These are phyloP conservation scores for Vanderwaltozyma verrucispora DNA, from an alignment of 805 yeast genomes.

Conservation along the genomic window DNA sequence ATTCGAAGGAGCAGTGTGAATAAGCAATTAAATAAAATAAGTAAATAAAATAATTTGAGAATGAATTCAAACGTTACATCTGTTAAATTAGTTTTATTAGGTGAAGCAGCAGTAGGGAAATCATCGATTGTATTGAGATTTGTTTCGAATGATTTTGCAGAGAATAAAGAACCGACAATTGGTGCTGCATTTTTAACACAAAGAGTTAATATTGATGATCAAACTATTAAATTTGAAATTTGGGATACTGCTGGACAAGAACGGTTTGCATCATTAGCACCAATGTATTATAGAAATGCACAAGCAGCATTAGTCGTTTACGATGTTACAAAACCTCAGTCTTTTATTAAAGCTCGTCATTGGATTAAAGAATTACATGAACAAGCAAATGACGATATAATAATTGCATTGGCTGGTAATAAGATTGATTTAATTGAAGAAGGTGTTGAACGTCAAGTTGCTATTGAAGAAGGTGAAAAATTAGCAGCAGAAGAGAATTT, in stretches of 20 bases:
- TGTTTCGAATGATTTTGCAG: constrained; percentile 92
- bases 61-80: constrained; percentile 27
- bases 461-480: constrained; percentile 36
- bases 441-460: constrained; percentile 38
- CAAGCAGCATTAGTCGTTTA: constrained; percentile 95
- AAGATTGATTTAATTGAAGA: constrained; percentile 68
- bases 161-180: constrained; percentile 94
- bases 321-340: constrained; percentile 90
- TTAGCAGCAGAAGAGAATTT: constrained; percentile 46
- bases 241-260: constrained; percentile 99
- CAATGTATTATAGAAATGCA: constrained; percentile 95
- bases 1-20: neutral
- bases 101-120: constrained; percentile 98
- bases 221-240: constrained; percentile 83
- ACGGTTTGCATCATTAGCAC: constrained; percentile 90
- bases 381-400: constrained; percentile 85
- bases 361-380: constrained; percentile 96
- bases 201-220: constrained; percentile 75
- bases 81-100: constrained; percentile 82
- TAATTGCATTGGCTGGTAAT: constrained; percentile 91
- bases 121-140: constrained; percentile 86
- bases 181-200: constrained; percentile 98
- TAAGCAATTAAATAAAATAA: too few relatives aligned
- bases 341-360: constrained; percentile 91
- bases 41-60: neutral